Conservation (phyloP, 2,329 filamentous ascomycete species). For the Pestalotiopsis sp. region DNA sequence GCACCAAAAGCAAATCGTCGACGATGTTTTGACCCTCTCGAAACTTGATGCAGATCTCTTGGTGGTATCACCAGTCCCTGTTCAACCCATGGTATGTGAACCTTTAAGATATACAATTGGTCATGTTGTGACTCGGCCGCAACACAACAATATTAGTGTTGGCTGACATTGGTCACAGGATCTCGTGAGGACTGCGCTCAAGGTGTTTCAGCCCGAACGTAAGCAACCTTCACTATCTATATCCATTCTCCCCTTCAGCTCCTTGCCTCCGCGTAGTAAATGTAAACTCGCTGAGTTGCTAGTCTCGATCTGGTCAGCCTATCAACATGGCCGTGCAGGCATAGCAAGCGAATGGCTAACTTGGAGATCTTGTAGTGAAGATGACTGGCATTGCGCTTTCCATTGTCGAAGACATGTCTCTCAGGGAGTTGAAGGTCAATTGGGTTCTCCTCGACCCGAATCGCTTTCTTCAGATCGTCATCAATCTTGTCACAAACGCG, state of each 20-base stretch:
- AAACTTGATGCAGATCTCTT: conserved; percentile 77
- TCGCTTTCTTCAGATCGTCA: conserved; percentile 74
- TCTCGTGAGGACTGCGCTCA: conserved; percentile 66
- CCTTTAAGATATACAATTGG: not conserved
- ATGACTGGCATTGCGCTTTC: conserved; percentile 67
- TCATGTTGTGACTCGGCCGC: not conserved
- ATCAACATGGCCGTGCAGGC: not conserved
- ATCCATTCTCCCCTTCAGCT: too few species aligned
- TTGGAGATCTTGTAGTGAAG: conserved; percentile 40
- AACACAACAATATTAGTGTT: not conserved
- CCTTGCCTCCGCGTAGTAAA: too few species aligned
- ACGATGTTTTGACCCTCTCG: conserved; percentile 71
- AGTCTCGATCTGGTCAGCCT: not conserved
- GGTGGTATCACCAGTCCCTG: conserved; percentile 68
- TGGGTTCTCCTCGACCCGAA: conserved; percentile 73
- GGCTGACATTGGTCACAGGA: conserved; percentile 18
- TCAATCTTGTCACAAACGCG: conserved; percentile 79
- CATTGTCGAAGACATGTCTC: conserved; percentile 64
- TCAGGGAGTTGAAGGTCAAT: conserved; percentile 55
- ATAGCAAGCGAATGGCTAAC: not conserved
- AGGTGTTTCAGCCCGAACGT: conserved; percentile 75
- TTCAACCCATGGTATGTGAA: conserved; percentile 55
- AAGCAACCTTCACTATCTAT: not conserved
- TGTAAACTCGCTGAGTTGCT: too few species aligned
- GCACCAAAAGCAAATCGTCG: conserved; percentile 79